phyloP scores from a whole-genome alignment of 345 rosid genomes.

The Adansonia digitata region DNA sequence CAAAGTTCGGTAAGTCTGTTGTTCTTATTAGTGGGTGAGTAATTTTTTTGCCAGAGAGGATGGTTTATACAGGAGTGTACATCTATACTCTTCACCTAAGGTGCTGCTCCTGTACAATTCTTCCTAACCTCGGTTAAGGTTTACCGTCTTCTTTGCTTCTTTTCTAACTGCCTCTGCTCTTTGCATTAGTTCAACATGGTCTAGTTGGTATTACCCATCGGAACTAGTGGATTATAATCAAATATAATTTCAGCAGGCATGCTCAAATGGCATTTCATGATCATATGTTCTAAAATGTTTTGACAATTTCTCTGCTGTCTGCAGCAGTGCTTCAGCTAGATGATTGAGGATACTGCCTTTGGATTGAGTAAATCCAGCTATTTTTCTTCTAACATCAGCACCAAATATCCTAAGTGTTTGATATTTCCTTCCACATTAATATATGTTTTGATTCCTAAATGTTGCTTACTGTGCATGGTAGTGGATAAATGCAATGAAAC shows the following conservation, averaged over 20 bases:
- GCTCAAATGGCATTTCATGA: neutral
- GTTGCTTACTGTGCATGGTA: constrained; percentile 2
- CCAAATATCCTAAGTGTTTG: neutral
- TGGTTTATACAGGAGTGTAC: constrained; percentile 35
- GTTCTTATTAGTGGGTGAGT: constrained; percentile 55
- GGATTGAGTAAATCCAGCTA: constrained; percentile 10
- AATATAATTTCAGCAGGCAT: neutral
- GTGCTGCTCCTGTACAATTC: constrained; percentile 45
- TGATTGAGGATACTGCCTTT: constrained; percentile 16
- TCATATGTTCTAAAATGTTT: constrained; percentile 2
- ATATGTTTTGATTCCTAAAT: constrained; percentile 3
- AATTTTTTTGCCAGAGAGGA: constrained; percentile 64
- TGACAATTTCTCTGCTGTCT: constrained; percentile 13
- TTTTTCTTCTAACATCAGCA: neutral
- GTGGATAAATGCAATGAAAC: constrained; percentile 4
- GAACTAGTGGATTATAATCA: constrained; percentile 3
- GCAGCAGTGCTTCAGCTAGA: constrained; percentile 7
- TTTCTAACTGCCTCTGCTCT: constrained; percentile 22
- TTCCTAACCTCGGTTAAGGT: constrained; percentile 56
- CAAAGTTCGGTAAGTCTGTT: constrained; percentile 29
- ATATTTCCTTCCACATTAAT: neutral
- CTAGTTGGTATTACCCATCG: neutral
- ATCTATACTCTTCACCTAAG: constrained; percentile 49
- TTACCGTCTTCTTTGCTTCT: constrained; percentile 36
- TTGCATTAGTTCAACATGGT: constrained; percentile 8